Conservation (phyloP, 2,329 filamentous ascomycete genomes). For the Massarina eburnea region DNA sequence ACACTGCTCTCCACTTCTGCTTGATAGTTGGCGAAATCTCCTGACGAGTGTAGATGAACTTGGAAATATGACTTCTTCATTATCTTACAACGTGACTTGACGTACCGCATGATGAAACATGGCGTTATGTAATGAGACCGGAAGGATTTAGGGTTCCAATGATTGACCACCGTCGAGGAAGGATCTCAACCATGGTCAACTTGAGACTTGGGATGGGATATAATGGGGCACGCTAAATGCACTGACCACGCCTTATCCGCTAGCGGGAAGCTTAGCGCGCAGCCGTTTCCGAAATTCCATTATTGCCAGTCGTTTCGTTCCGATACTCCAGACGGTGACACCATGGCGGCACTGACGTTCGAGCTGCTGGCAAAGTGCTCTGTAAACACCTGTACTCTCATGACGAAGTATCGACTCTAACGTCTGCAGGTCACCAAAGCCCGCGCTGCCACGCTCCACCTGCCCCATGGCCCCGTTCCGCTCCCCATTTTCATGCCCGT, state of each 20-base stretch:
- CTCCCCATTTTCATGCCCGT: constrained; percentile 98
- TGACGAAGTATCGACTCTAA: constrained; percentile 7
- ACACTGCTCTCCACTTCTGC: too few species aligned
- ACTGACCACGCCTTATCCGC: neutral
- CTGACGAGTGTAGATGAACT: too few species aligned
- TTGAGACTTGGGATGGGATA: too few species aligned
- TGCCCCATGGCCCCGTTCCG: constrained; percentile 88
- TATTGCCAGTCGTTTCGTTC: neutral
- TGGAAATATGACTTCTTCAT: too few species aligned
- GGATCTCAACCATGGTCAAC: too few species aligned
- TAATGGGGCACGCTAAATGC: neutral
- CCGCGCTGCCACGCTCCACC: constrained; percentile 79
- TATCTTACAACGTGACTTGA: too few species aligned
- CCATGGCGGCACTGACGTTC: constrained; percentile 40
- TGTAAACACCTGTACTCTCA: constrained; percentile 13
- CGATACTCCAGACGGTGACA: constrained; percentile 1
- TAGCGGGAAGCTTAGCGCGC: neutral
- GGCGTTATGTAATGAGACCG: too few species aligned
- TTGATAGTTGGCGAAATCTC: too few species aligned
- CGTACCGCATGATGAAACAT: too few species aligned
- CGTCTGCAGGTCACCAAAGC: constrained; percentile 80
- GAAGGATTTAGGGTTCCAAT: too few species aligned
- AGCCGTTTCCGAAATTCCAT: neutral
- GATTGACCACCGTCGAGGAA: too few species aligned
- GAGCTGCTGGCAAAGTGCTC: constrained; percentile 45